These are phyloP conservation scores for Lipomyces sp. DNA, from an alignment of 805 yeast genomes.

Conservation along the genomic window DNA sequence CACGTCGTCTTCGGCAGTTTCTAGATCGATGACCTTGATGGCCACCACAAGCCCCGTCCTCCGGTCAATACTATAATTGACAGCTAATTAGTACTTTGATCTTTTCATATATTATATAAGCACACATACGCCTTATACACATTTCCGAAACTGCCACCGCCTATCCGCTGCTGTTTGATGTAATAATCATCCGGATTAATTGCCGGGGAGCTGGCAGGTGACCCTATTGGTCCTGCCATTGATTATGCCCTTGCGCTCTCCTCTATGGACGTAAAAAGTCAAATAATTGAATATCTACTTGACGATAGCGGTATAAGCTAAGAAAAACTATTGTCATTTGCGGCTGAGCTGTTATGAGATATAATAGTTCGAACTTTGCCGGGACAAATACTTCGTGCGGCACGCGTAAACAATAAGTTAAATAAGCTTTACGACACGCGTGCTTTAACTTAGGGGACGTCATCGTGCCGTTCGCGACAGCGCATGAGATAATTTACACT, in stretches of 20 bases:
- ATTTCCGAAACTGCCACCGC: constrained; percentile 86
- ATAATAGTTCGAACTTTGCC: background rate
- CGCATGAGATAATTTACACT: too few species aligned
- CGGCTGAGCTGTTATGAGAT: background rate
- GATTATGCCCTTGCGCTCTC: background rate
- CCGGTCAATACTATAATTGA: constrained; percentile 40
- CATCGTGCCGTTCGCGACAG: background rate
- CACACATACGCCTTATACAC: constrained; percentile 64
- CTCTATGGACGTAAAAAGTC: background rate
- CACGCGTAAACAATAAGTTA: background rate
- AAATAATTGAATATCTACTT: background rate
- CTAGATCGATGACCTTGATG: constrained; percentile 82
- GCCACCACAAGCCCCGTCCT: constrained; percentile 63
- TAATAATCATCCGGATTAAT: constrained; percentile 31
- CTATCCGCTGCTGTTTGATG: constrained; percentile 57
- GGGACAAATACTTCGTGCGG: background rate
- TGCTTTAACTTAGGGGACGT: background rate
- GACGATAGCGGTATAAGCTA: background rate
- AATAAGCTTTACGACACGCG: background rate
- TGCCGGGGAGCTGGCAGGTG: constrained; percentile 4
- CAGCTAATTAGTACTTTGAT: background rate
- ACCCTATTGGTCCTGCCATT: background rate
- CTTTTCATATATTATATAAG: background rate
- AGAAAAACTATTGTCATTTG: background rate
- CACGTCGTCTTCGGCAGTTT: constrained; percentile 77